Evolutionary conservation across 352 stramenopile genomes (phyloP).

Genomic region (Phytophthora agathidicida): DNA sequence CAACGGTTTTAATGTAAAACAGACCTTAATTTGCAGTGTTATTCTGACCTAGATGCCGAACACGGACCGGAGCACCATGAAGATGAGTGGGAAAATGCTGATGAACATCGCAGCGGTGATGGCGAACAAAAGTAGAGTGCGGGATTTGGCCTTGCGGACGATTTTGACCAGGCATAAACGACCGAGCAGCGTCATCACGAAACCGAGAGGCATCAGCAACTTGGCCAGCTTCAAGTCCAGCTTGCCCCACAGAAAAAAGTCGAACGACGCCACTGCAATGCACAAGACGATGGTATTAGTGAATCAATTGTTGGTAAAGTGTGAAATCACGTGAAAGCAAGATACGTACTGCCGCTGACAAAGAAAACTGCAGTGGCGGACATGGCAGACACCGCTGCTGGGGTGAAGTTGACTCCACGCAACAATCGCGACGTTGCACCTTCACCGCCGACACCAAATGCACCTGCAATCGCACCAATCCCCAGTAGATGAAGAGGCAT

Average conservation of each 20-base stretch:
- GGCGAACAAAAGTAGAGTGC: slow-evolving; percentile 38
- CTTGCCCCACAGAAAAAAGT: slow-evolving; percentile 53
- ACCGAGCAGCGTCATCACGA: slow-evolving; percentile 42
- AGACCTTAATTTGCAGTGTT: slow-evolving; percentile 24
- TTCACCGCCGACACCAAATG: slow-evolving; percentile 92
- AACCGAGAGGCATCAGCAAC: slow-evolving; percentile 34
- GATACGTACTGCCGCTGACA: slow-evolving; percentile 43
- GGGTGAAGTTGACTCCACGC: slow-evolving; percentile 87
- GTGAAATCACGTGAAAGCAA: background rate
- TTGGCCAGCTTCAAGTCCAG: slow-evolving; percentile 36
- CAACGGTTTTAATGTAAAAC: slow-evolving; percentile 20
- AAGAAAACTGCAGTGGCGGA: slow-evolving; percentile 57
- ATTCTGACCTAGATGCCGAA: slow-evolving; percentile 29
- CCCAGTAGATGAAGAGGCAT: slow-evolving; percentile 87
- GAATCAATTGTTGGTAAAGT: background rate
- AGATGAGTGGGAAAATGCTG: slow-evolving; percentile 39
- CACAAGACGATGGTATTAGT: slow-evolving; percentile 14
- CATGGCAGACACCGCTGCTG: slow-evolving; percentile 73
- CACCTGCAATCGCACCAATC: slow-evolving; percentile 89
- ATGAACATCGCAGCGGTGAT: slow-evolving; percentile 39
- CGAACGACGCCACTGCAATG: slow-evolving; percentile 39
- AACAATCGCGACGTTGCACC: slow-evolving; percentile 92
- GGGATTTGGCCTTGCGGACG: slow-evolving; percentile 41
- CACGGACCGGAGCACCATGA: slow-evolving; percentile 25
- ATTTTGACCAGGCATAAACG: slow-evolving; percentile 39